phyloP scores from a whole-genome alignment of 371 early-diverging fungal genomes.

The Entomophthora muscae region DNA sequence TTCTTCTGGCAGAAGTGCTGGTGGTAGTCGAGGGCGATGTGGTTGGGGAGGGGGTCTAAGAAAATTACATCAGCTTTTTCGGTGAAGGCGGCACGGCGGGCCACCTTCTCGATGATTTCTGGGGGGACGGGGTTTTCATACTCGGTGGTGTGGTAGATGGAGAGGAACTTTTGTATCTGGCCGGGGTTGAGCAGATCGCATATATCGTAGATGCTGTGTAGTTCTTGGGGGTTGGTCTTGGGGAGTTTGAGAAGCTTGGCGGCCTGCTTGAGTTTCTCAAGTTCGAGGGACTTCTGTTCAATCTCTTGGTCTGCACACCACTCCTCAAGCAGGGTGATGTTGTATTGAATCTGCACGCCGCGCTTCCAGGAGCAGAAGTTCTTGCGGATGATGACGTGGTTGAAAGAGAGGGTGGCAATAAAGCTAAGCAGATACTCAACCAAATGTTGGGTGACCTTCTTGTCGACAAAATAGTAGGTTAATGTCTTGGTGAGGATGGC shows the following conservation, averaged over 20 bases:
- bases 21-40: slow-evolving; percentile 4
- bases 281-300: slow-evolving; percentile 64
- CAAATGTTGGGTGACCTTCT: slow-evolving; percentile 46
- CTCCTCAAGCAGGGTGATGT: slow-evolving; percentile 88
- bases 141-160: slow-evolving; percentile 53
- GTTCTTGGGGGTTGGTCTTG: slow-evolving; percentile 76
- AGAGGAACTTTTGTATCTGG: slow-evolving; percentile 88
- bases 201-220: slow-evolving; percentile 87
- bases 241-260: slow-evolving; percentile 87
- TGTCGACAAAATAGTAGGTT: slow-evolving; percentile 86
- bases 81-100: slow-evolving; percentile 58
- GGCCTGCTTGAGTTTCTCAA: slow-evolving; percentile 84
- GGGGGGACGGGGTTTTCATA: slow-evolving; percentile 76
- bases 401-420: slow-evolving; percentile 84
- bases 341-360: slow-evolving; percentile 95
- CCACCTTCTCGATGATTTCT: slow-evolving; percentile 78
- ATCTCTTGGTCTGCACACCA: slow-evolving; percentile 91
- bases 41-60: slow-evolving; percentile 54
- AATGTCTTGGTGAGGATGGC: slow-evolving; percentile 79
- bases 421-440: slow-evolving; percentile 75
- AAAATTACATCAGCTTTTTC: slow-evolving; percentile 75
- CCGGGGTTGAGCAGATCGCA: slow-evolving; percentile 88
- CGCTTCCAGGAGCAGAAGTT: slow-evolving; percentile 81
- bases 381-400: slow-evolving; percentile 71
- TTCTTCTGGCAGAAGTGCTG: slow-evolving; percentile 5